Evolutionary conservation across 192 early-diverging fungal species (phyloP), one percentile per base, ranked within the genome.

Genomic region (Hyaloraphidium curvatum): DNA sequence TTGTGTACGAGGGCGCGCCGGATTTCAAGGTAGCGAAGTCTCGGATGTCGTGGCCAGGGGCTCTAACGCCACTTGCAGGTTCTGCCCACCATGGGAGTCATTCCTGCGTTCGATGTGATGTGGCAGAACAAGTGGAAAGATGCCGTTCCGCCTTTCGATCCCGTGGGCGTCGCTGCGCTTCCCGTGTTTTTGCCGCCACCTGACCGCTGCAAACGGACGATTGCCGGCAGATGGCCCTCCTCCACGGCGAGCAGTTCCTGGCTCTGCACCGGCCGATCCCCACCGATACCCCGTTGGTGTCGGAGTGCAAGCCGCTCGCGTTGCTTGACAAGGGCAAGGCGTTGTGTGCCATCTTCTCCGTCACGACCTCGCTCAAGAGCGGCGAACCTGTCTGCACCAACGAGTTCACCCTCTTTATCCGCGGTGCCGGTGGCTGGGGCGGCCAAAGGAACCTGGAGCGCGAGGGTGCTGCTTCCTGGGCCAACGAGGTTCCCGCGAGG

Each of bases 171-270:
- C 30, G 30, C 48, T 28, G 2, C 2, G 27, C 1, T 50, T 50
- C 3, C 2, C 48, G 16, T 28, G n/a, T n/a, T n/a, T n/a, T n/a
- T n/a, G n/a, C n/a, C n/a, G n/a, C n/a, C n/a, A n/a, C n/a, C n/a
- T n/a, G n/a, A n/a, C n/a, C n/a, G n/a, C n/a, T n/a, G n/a, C n/a
- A n/a, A n/a, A n/a, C n/a, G n/a, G n/a, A n/a, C n/a, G n/a, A n/a
- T n/a, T n/a, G n/a, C n/a, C n/a, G n/a, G 2, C 54, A 75, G 62
- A 93, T 93, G 88, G 89, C 93, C 86, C 77, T 98, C 52, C 74
- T 99, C 43, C 96, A 99, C 69, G 93, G 91, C 60, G 93, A 99
- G 73, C 96, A 99, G 73, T 97, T 82, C 71, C 67, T 92, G 48
- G 81, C 84, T 58, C 58, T 96, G 58, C 72, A 87, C 59, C 81